Evolutionary conservation across 2,329 filamentous ascomycete genomes (phyloP).

Genomic region (Dactylella cylindrospora): DNA sequence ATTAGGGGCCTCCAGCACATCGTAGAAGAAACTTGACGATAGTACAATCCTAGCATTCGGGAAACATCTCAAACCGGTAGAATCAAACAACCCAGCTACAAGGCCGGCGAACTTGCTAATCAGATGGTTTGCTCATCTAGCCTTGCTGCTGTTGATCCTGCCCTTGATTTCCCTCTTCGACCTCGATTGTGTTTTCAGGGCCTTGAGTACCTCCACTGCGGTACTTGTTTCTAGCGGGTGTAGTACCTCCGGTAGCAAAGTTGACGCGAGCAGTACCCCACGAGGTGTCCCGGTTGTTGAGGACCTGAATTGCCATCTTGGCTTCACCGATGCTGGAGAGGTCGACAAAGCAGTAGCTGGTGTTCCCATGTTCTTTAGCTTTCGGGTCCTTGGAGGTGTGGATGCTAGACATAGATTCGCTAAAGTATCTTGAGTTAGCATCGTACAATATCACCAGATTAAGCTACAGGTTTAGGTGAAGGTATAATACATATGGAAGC

Average conservation of each 20-base stretch:
- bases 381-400: background rate
- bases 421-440: slow-evolving; percentile 1
- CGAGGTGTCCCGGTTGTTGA: slow-evolving; percentile 30
- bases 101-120: too few relatives aligned
- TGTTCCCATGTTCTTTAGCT: background rate
- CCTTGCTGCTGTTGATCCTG: background rate
- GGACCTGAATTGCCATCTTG: slow-evolving; percentile 15
- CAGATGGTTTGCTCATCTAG: too few relatives aligned
- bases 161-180: background rate
- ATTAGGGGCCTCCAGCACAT: too few relatives aligned
- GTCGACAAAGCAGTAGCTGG: slow-evolving; percentile 28
- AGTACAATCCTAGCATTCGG: too few relatives aligned
- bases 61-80: too few relatives aligned
- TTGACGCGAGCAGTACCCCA: slow-evolving; percentile 29
- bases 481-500: slow-evolving; percentile 24
- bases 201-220: background rate
- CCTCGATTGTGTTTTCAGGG: background rate
- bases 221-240: slow-evolving; percentile 13
- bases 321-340: slow-evolving; percentile 17
- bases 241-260: slow-evolving; percentile 19
- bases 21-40: too few relatives aligned
- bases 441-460: background rate
- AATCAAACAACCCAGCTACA: too few relatives aligned
- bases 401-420: slow-evolving; percentile 26
- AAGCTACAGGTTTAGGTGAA: background rate